Base-by-base conservation (phyloP, 306 rosid genomes). In the Vachellia pachyceras region DNA sequence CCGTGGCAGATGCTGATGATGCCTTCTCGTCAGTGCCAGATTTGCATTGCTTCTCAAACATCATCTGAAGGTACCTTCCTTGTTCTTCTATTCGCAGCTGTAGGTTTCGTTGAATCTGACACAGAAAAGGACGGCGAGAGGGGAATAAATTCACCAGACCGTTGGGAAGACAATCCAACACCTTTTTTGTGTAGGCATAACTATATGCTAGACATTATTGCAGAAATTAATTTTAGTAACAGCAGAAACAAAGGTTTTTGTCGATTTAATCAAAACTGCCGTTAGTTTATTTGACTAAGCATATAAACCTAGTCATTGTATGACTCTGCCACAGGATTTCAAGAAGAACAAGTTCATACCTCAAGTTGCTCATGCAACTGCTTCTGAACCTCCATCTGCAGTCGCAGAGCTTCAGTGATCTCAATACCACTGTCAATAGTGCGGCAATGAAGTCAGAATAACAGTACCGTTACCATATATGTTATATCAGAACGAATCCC, bases 311-410 rank as follows among this genome's bases (percentile, higher is more conserved):
- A 6, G 20, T 71, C 25, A 71, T 7, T 22, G 44, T 44, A 42
- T 71, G 40, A 63, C 5, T 18, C 40, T 54, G 22, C 46, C 85
- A 68, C 55, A 52, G 64, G 81, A 80, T 77, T 69, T 49, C 58
- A 40, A 20, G 12, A 79, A 44, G 55, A 81, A 72, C 73, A 58
- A 61, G 64, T 72, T 39, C 83, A 84, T 78, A 96, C 99, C 97
- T 96, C 99, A 67, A 96, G 99, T 79, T 96, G 99, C 79, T 96
- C 98, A 49, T 96, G 99, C 85, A 96, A 82, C 81, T 86, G 90
- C 88, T 96, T 96, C 91, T 96, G 99, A 82, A 96, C 98, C 89
- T 96, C 99, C 98, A 96, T 93, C 89, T 96, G 98, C 91, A 96
- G n/a, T 15, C 98, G 89, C 85, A 96, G 91, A 79, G 99, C 99